A percentile compares a stretch with the other conserved stretches of the same genome.
phyloP scores from a whole-genome alignment of 2,329 filamentous ascomycete genomes.

The Fusarium avenaceum region DNA sequence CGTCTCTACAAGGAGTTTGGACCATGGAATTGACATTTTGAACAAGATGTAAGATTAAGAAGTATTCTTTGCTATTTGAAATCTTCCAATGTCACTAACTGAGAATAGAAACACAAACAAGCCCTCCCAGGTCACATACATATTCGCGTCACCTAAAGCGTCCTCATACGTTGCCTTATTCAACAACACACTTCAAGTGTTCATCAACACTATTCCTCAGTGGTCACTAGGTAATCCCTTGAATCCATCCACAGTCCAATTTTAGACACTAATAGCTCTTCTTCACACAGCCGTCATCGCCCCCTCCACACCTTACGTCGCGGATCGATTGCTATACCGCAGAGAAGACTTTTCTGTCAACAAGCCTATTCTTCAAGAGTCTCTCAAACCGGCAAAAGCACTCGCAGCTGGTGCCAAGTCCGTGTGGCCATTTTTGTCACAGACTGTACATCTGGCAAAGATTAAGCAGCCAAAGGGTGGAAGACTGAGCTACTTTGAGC shows the following conservation, averaged over 20 bases:
- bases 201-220: not conserved
- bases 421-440: not conserved
- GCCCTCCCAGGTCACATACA: not conserved
- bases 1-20: not conserved
- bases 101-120: not conserved
- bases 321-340: not conserved
- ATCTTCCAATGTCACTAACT: no score
- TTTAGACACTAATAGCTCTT: not conserved
- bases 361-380: not conserved
- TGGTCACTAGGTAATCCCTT: not conserved
- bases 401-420: fast-evolving
- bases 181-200: not conserved
- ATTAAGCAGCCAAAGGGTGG: conserved; percentile 1
- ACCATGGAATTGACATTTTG: not conserved
- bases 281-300: not conserved
- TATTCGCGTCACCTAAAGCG: not conserved
- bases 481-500: conserved; percentile 3
- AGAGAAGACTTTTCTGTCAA: conserved; percentile 12
- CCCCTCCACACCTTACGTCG: not conserved
- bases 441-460: not conserved
- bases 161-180: not conserved
- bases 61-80: no score
- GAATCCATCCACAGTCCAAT: not conserved
- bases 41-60: not conserved
- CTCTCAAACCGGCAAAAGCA: fast-evolving